A percentile compares a stretch with the other conserved stretches of the same genome.
Evolutionary conservation across 169 alveolate genomes (phyloP).

Genomic region (Cryptosporidium bovis): DNA sequence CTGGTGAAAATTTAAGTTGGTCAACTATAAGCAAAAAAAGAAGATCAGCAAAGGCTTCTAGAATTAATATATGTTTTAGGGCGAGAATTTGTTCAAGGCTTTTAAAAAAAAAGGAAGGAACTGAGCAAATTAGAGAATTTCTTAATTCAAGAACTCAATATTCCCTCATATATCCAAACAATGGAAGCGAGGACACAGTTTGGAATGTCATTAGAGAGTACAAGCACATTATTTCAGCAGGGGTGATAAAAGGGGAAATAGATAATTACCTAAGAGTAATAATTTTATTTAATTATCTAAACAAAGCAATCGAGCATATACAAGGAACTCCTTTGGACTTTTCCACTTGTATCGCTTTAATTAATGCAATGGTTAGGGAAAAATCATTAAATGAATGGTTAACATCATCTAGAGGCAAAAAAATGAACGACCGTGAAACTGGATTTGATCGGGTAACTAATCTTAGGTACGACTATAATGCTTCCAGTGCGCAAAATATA

Average conservation of each 20-base stretch:
- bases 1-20: not conserved
- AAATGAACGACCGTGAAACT: not conserved
- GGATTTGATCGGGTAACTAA: conserved; percentile 42
- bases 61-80: conserved; percentile 36
- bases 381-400: conserved; percentile 44
- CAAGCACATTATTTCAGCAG: conserved; percentile 23
- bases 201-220: conserved; percentile 49
- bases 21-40: not conserved
- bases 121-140: conserved; percentile 26
- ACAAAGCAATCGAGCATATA: conserved; percentile 13
- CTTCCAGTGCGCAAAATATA: conserved; percentile 10
- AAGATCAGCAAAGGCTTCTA: not conserved
- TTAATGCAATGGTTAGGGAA: conserved; percentile 69
- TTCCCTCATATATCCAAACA: conserved; percentile 13
- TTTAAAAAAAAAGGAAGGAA: conserved; percentile 22
- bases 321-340: conserved; percentile 10
- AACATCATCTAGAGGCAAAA: conserved; percentile 5
- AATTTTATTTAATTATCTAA: conserved; percentile 39
- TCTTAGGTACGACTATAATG: conserved; percentile 25
- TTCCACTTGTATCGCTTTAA: conserved; percentile 28
- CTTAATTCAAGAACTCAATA: conserved; percentile 21
- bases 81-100: conserved; percentile 31
- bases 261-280: conserved; percentile 36
- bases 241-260: conserved; percentile 25
- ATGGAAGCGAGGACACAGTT: conserved; percentile 18